Evolutionary conservation across 2,329 filamentous ascomycete species (phyloP).

Genomic region (Dothideomycetes sp.): DNA sequence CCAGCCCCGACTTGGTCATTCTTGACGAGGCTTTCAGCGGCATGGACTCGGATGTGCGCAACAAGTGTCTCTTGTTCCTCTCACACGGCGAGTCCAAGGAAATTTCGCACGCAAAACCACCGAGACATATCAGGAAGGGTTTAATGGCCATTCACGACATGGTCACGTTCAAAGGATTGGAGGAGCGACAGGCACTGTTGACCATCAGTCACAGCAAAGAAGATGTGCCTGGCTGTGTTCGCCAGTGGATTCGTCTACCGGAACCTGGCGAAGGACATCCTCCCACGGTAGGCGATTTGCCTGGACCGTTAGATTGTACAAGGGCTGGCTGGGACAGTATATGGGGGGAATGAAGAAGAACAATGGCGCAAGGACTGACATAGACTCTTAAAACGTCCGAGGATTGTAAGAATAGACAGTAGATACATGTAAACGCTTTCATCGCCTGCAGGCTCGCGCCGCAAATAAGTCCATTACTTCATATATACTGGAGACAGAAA

Average conservation of each 20-base stretch:
- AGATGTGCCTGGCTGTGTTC: slow-evolving; percentile 75
- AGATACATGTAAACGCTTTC: too few species aligned
- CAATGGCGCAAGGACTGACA: too few species aligned
- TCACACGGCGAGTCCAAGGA: slow-evolving; percentile 32
- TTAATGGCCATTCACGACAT: slow-evolving; percentile 32
- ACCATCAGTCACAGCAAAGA: slow-evolving; percentile 86
- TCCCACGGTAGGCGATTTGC: slow-evolving; percentile 56
- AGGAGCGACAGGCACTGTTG: slow-evolving; percentile 68
- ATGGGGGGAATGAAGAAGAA: slow-evolving; percentile 49
- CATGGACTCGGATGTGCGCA: slow-evolving; percentile 53
- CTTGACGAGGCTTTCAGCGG: slow-evolving; percentile 44
- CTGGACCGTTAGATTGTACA: slow-evolving; percentile 51
- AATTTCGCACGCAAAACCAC: too few species aligned
- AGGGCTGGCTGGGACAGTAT: slow-evolving; percentile 55
- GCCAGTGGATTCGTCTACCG: slow-evolving; percentile 80
- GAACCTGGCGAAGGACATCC: slow-evolving; percentile 55
- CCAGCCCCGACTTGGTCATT: slow-evolving; percentile 39
- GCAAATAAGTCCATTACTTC: too few species aligned
- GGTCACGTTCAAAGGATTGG: slow-evolving; percentile 53
- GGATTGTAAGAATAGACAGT: too few species aligned
- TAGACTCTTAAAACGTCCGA: too few species aligned
- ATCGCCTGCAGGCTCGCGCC: too few species aligned
- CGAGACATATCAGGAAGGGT: slow-evolving; percentile 10
- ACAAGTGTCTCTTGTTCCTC: slow-evolving; percentile 79
- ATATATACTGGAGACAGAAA: too few species aligned